phyloP scores from a whole-genome alignment of 2,329 filamentous ascomycete species.

The Penicillium sp. region DNA sequence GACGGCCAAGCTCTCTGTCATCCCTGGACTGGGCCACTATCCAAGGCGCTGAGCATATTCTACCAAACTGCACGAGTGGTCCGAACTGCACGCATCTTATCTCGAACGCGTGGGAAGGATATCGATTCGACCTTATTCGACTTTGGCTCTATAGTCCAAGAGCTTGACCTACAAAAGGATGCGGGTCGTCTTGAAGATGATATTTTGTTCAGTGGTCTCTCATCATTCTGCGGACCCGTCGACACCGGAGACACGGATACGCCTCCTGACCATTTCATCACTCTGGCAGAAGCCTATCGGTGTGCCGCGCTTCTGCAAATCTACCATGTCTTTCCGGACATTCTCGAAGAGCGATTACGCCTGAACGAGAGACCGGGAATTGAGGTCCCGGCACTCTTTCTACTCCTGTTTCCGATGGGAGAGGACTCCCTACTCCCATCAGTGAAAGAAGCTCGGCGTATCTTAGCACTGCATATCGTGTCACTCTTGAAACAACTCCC shows the following conservation, averaged over 20 bases:
- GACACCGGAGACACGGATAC: constrained; percentile 24
- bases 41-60: constrained; percentile 17
- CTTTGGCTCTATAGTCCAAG: constrained; percentile 17
- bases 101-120: constrained; percentile 10
- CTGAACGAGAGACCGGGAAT: constrained; percentile 6
- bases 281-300: constrained; percentile 21
- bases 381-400: constrained; percentile 16
- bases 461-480: constrained; percentile 20
- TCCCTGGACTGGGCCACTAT: constrained; percentile 22
- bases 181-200: constrained; percentile 19
- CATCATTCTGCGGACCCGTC: constrained; percentile 21
- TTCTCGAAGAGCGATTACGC: constrained; percentile 16
- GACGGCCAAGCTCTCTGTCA: constrained; percentile 21
- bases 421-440: constrained; percentile 6
- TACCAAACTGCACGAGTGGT: constrained; percentile 19
- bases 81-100: constrained; percentile 12
- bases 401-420: constrained; percentile 9
- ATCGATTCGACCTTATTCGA: constrained; percentile 15
- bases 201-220: constrained; percentile 19
- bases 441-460: constrained; percentile 15
- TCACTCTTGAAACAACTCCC: constrained; percentile 21
- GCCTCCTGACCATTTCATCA: constrained; percentile 22
- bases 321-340: constrained; percentile 22
- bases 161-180: constrained; percentile 17
- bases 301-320: constrained; percentile 22